These are phyloP conservation scores for Hyphopichia wangnamkhiaoensis DNA, from an alignment of 1,139 yeast genomes.

Conservation along the genomic window DNA sequence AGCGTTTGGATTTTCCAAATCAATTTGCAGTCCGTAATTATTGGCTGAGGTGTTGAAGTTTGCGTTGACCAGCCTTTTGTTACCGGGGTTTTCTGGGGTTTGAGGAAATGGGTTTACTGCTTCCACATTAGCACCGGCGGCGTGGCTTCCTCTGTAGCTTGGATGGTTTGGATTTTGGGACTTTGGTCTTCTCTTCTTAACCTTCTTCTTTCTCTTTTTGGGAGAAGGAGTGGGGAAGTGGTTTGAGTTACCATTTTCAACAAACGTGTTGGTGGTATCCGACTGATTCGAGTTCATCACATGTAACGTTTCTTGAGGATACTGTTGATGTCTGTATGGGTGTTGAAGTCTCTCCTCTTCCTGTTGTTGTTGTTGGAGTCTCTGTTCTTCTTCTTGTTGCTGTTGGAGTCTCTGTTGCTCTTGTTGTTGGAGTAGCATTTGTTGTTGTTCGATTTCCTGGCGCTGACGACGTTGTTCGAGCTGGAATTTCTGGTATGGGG, in stretches of 20 bases:
- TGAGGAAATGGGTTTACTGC: conserved; percentile 1
- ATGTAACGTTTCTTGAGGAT: neutral
- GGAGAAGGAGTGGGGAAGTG: conserved; percentile 1
- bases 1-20: conserved; percentile 13
- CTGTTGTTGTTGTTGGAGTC: neutral
- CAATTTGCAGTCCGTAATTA: no score
- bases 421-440: conserved; percentile 1
- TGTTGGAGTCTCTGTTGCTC: neutral
- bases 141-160: neutral
- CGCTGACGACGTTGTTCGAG: conserved; percentile 2
- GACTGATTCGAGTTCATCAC: conserved; percentile 2
- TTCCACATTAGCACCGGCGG: neutral
- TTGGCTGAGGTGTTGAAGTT: no score
- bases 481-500: conserved; percentile 5
- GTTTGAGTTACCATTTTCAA: conserved; percentile 2
- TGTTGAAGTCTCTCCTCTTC: neutral
- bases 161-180: conserved; percentile 1
- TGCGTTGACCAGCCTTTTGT: no score
- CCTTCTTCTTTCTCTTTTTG: conserved; percentile 3
- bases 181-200: conserved; percentile 4
- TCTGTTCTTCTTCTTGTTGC: conserved; percentile 1
- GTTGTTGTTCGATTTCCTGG: neutral
- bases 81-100: conserved; percentile 1
- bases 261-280: conserved; percentile 6
- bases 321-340: neutral